These are phyloP conservation scores for Hypoxylon crocopeplum DNA, from an alignment of 495 filamentous ascomycete species.

Conservation along the genomic window DNA sequence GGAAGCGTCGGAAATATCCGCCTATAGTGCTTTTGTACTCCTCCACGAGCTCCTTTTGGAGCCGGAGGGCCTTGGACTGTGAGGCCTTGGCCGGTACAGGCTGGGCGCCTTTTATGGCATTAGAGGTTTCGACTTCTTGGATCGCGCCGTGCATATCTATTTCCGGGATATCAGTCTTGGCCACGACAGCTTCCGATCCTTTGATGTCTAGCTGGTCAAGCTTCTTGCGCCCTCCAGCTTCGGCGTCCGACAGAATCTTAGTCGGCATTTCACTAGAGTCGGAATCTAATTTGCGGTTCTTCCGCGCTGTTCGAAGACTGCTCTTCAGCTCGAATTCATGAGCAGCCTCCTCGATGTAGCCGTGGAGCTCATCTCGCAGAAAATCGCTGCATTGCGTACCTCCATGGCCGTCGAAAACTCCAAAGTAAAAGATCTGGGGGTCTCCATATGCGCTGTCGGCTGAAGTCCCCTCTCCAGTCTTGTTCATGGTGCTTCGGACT, in stretches of 20 bases:
- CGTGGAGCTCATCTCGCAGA: slow-evolving; percentile 81
- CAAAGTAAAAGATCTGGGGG: slow-evolving; percentile 97
- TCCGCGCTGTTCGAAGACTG: slow-evolving; percentile 58
- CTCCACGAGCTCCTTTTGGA: slow-evolving; percentile 73
- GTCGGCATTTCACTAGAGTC: slow-evolving; percentile 3
- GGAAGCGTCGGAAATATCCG: slow-evolving; percentile 92
- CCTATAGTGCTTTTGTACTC: slow-evolving; percentile 85
- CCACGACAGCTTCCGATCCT: slow-evolving; percentile 43
- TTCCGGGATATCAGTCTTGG: slow-evolving; percentile 37
- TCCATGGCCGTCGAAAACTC: slow-evolving; percentile 95
- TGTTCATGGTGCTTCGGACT: slow-evolving; percentile 52
- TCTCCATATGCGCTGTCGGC: slow-evolving; percentile 82
- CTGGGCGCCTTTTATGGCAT: slow-evolving; percentile 42
- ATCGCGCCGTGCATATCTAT: slow-evolving; percentile 39
- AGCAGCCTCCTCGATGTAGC: slow-evolving; percentile 83
- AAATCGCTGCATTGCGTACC: slow-evolving; percentile 89
- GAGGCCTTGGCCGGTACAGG: slow-evolving; percentile 44
- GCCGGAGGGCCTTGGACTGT: slow-evolving; percentile 56
- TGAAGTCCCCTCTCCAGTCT: slow-evolving; percentile 60
- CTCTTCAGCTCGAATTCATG: slow-evolving; percentile 75
- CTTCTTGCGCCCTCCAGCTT: slow-evolving; percentile 25
- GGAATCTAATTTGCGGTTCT: slow-evolving; percentile 8
- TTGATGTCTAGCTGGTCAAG: slow-evolving; percentile 49
- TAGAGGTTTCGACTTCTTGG: slow-evolving; percentile 29
- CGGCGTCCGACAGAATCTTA: slow-evolving; percentile 13